Evolutionary conservation across 1,284 basidiomycete genomes (phyloP), one percentile per base, ranked within the genome.

Genomic region (Grifola frondosa): DNA sequence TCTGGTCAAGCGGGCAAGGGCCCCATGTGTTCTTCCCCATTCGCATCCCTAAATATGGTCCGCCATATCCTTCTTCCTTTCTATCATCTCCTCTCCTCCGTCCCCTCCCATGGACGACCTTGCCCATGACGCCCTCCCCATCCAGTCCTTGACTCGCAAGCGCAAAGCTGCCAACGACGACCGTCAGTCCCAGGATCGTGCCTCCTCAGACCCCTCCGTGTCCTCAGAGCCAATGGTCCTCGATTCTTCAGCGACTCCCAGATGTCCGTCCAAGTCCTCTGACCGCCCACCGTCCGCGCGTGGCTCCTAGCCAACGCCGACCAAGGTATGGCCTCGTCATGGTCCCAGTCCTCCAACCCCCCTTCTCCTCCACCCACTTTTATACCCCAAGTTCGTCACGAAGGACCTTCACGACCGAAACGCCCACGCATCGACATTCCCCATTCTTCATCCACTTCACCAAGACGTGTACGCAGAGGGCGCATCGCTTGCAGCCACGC

Each of bases 141-240:
- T 73, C 66, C 70, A 68, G 40, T 49, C 58, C 55, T 57, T 67
- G 47, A 56, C 54, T 50, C 68, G 74, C 58, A 82, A 82, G 60
- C 75, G 79, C 59, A 81, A 82, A 63, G 71, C 77, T 11, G 71
- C 71, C 57, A 46, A 59, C 42, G 75, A 77, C 54, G 74, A 78
- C 59, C 50, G 47, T 26, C 58, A 61, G 29, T 41, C 44, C 38
- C 45, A 46, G 25, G 40, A 54, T 42, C 65, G 66, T 41, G 31
- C 60, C 20, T 32, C 60, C 29, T 22, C 54, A n/a, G 63, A 62
- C 51, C 34, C 50, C 43, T 54, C 44, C 41, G 39, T 48, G 36
- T 37, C 57, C 38, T 37, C 61, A 22, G 52, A 63, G 32, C 49
- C 61, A 38, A 43, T 59, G 25, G 57, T 58, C 44, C 53, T 61